A percentile compares a stretch with the other conserved stretches of the same genome.
Evolutionary conservation across 1,139 yeast genomes (phyloP).

Genomic region (Pichiaceae sp.): DNA sequence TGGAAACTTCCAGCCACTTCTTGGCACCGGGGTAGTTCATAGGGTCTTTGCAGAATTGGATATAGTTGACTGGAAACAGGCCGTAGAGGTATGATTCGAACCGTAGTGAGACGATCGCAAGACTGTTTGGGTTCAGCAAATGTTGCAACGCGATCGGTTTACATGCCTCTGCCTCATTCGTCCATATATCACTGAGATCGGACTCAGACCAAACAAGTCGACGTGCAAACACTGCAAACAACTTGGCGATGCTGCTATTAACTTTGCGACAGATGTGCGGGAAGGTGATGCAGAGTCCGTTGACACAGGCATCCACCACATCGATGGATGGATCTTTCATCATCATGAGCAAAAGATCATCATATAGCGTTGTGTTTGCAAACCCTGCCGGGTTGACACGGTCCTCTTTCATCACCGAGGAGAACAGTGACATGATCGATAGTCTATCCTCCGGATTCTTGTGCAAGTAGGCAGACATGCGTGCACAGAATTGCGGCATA

Average conservation of each 20-base stretch:
- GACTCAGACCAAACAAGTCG: conserved; percentile 27
- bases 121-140: neutral
- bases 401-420: conserved; percentile 27
- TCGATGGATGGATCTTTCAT: conserved; percentile 38
- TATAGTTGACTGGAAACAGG: conserved; percentile 46
- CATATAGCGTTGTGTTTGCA: conserved; percentile 22
- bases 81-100: conserved; percentile 48
- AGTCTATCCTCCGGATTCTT: neutral
- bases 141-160: neutral
- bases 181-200: conserved; percentile 1
- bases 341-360: conserved; percentile 34
- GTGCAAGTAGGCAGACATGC: neutral
- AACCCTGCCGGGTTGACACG: neutral
- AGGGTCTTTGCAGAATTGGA: conserved; percentile 38
- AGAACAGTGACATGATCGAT: neutral
- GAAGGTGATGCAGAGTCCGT: conserved; percentile 42
- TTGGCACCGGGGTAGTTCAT: conserved; percentile 21
- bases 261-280: conserved; percentile 41
- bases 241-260: conserved; percentile 30
- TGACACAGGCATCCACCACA: conserved; percentile 34
- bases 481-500: conserved; percentile 11
- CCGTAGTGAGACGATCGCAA: conserved; percentile 10
- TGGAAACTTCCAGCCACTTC: conserved; percentile 15
- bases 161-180: neutral
- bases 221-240: conserved; percentile 40